Evolutionary conservation across 2,329 filamentous ascomycete genomes (phyloP).

Genomic region (Xylaria sp.): DNA sequence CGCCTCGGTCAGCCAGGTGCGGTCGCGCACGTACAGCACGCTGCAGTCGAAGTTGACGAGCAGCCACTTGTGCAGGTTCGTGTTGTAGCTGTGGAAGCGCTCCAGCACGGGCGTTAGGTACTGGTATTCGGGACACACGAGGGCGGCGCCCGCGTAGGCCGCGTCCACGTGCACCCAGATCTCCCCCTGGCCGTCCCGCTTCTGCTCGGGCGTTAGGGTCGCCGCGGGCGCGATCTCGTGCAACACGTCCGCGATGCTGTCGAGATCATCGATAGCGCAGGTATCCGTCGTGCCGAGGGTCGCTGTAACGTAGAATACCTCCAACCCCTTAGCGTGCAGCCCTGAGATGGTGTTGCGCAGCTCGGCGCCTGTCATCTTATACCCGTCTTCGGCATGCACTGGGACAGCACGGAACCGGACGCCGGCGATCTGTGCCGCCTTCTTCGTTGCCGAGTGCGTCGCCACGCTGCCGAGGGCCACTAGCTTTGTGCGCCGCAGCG

Average conservation of each 20-base stretch:
- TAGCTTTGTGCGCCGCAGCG: slow-evolving; percentile 73
- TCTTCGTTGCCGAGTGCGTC: slow-evolving; percentile 85
- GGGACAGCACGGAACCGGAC: slow-evolving; percentile 80
- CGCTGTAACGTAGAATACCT: slow-evolving; percentile 87
- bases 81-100: slow-evolving; percentile 86
- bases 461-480: slow-evolving; percentile 85
- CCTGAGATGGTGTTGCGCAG: slow-evolving; percentile 72
- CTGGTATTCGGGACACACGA: slow-evolving; percentile 84
- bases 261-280: slow-evolving; percentile 87
- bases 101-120: slow-evolving; percentile 68
- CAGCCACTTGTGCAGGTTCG: slow-evolving; percentile 98
- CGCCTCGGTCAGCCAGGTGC: slow-evolving; percentile 80
- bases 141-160: slow-evolving; percentile 88
- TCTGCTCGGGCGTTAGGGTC: slow-evolving; percentile 29
- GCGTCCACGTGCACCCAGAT: slow-evolving; percentile 96
- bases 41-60: slow-evolving; percentile 92
- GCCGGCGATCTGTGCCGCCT: slow-evolving; percentile 86
- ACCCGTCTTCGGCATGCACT: slow-evolving; percentile 70
- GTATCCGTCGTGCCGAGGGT: slow-evolving; percentile 89
- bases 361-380: slow-evolving; percentile 74
- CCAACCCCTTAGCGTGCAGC: slow-evolving; percentile 74
- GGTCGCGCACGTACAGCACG: slow-evolving; percentile 80
- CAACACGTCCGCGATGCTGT: slow-evolving; percentile 68
- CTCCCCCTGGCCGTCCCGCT: slow-evolving; percentile 52
- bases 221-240: slow-evolving; percentile 47